Base-by-base conservation (phyloP, 306 rosid genomes). In the Mimosa pudica region DNA sequence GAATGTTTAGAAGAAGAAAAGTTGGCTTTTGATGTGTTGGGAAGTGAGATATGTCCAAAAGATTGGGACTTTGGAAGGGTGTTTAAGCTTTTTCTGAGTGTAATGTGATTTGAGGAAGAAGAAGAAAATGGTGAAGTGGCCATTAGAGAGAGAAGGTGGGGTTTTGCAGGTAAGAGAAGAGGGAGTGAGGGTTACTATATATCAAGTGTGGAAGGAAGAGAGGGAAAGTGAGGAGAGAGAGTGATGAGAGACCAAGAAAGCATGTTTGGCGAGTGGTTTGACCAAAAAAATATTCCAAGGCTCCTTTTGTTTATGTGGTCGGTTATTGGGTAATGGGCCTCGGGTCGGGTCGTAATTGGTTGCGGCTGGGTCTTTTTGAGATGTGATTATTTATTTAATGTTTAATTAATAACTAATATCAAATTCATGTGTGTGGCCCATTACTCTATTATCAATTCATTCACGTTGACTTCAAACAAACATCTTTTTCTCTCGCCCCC, bases 191-290 rank as follows among this genome's bases (percentile, higher is more conserved):
- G 80, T 76, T 69, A 24, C 30, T 24, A 74, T 85, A 85, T 78
- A 88, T 73, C 75, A 64, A 74, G 75, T 70, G 14, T 6, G 70
- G 54, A 45, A 35, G 47, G 72, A 8, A 49, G 79, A 20, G 73
- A 74, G 86, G 63, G 86, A 70, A 45, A 16, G 2, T 6, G 5
- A 10, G 14, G 66, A 30, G 67, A 32, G 42, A 62, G 41, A 49
- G 55, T 48, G 13, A 11, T 7, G 49, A 46, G 51, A 12, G 55
- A 49, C 55, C 55, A 17, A 4, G 7, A 11, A 61, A 86, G 82
- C 87, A 86, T 80, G 89, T 80, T 83, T 77, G 87, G 89, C 89
- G 83, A 86, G 89, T 48, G 57, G 18, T 83, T 86, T 86, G 89
- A 86, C 89, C 76, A 5, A 48, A 14, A 24, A 71, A 46, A 68